phyloP scores from a whole-genome alignment of 176 grass and related monocot species.

The Musa troglodytarum region DNA sequence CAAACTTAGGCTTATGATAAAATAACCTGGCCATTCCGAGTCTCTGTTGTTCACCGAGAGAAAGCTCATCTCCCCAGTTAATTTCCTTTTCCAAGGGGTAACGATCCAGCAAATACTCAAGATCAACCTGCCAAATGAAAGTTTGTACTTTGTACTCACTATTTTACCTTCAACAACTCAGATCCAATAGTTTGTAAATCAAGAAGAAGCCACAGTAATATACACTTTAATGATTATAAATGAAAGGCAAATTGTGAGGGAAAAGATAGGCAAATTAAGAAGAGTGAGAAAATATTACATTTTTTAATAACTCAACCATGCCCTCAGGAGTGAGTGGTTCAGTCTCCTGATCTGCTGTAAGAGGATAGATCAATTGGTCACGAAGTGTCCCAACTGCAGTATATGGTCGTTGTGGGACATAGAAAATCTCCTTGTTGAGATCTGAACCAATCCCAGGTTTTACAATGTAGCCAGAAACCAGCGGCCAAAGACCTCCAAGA shows the following conservation, averaged over 20 bases:
- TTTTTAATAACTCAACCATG: constrained; percentile 89
- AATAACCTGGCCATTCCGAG: constrained; percentile 97
- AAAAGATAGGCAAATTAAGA: constrained; percentile 27
- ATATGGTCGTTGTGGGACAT: constrained; percentile 97
- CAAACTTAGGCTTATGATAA: constrained; percentile 93
- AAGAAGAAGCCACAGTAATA: background rate
- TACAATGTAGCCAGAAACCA: constrained; percentile 86
- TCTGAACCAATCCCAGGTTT: constrained; percentile 94
- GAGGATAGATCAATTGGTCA: constrained; percentile 93
- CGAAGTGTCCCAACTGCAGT: constrained; percentile 93
- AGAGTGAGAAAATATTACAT: constrained; percentile 49
- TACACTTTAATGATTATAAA: constrained; percentile 8
- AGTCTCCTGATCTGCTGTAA: constrained; percentile 75
- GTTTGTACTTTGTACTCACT: background rate
- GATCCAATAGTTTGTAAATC: background rate
- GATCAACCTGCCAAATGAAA: constrained; percentile 65
- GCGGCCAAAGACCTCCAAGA: constrained; percentile 83
- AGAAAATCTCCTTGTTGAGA: constrained; percentile 99
- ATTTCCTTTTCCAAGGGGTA: constrained; percentile 95
- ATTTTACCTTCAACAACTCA: background rate
- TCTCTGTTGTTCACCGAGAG: constrained; percentile 97
- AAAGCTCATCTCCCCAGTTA: constrained; percentile 98
- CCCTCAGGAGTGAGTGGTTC: constrained; percentile 65
- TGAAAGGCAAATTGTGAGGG: constrained; percentile 15
- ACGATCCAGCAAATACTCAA: constrained; percentile 90